These are phyloP conservation scores for Barnettozyma sp. DNA, from an alignment of 805 yeast species.

Conservation along the genomic window DNA sequence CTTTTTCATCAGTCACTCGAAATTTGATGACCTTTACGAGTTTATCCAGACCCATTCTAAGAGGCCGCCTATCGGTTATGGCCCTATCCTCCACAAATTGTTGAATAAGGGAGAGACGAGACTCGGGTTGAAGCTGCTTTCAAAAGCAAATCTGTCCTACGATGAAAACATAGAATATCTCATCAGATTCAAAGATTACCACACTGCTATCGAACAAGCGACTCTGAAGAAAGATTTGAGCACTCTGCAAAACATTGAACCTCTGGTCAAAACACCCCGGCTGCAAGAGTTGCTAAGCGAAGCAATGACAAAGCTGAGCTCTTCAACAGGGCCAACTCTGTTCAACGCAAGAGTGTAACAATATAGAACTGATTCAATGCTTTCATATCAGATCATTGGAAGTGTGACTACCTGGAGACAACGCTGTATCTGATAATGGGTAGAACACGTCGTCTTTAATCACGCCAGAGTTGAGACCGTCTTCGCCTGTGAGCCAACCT, in stretches of 20 bases:
- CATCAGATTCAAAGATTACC: slow-evolving; percentile 17
- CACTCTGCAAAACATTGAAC: slow-evolving; percentile 5
- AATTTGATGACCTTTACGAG: slow-evolving; percentile 50
- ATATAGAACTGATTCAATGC: neutral
- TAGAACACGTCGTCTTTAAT: slow-evolving; percentile 28
- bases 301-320: slow-evolving; percentile 4
- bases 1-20: slow-evolving; percentile 36
- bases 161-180: slow-evolving; percentile 15
- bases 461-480: slow-evolving; percentile 33
- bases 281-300: slow-evolving; percentile 8
- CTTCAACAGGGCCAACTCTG: slow-evolving; percentile 3
- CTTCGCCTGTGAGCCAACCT: slow-evolving; percentile 75
- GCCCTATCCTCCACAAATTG: slow-evolving; percentile 37
- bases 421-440: no score
- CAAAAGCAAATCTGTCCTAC: slow-evolving; percentile 13
- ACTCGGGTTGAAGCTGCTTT: slow-evolving; percentile 16
- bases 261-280: slow-evolving; percentile 10
- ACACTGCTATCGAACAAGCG: slow-evolving; percentile 19
- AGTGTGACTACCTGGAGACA: no score
- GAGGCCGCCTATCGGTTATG: slow-evolving; percentile 68
- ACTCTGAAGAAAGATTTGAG: slow-evolving; percentile 15
- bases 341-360: slow-evolving; percentile 6
- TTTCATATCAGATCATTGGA: slow-evolving; percentile 3
- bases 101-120: slow-evolving; percentile 12
- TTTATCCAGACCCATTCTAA: slow-evolving; percentile 35